Percentiles rank a stretch among this genome's conserved stretches.
Conservation (phyloP, 2,329 filamentous ascomycete species). For the Trichoderma cornu-damae region DNA sequence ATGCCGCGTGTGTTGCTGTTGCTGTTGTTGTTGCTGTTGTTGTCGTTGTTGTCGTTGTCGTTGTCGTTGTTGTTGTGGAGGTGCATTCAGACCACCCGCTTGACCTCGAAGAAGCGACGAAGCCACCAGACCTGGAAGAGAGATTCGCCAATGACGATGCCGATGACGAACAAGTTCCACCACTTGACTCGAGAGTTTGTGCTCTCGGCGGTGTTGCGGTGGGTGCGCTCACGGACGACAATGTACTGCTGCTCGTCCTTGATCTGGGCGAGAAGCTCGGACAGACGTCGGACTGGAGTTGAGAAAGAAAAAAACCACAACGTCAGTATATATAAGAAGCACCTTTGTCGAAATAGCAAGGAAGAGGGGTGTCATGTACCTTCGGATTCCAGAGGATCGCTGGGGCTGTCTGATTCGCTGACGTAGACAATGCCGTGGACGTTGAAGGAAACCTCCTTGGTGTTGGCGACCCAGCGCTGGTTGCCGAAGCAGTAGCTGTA, state of each 20-base stretch:
- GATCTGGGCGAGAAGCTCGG: constrained; percentile 81
- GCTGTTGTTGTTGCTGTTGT: too few species aligned
- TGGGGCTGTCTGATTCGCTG: constrained; percentile 73
- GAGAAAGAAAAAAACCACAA: neutral
- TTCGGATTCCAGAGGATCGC: constrained; percentile 87
- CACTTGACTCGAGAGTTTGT: constrained; percentile 97
- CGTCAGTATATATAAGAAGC: neutral
- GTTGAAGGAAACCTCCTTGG: constrained; percentile 98
- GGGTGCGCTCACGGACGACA: constrained; percentile 86
- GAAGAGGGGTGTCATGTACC: constrained; percentile 47
- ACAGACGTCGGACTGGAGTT: constrained; percentile 66
- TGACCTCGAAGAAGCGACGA: constrained; percentile 93
- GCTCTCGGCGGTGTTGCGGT: constrained; percentile 97
- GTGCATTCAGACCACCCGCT: constrained; percentile 53
- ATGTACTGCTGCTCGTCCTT: constrained; percentile 99
- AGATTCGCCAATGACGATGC: constrained; percentile 82
- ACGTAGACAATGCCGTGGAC: constrained; percentile 98
- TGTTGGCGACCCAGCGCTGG: constrained; percentile 93
- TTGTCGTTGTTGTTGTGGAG: neutral
- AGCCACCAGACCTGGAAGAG: constrained; percentile 99
- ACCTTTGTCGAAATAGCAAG: constrained; percentile 16
- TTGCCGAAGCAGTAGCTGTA: constrained; percentile 99
- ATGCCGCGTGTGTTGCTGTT: too few species aligned
- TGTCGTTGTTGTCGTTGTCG: too few species aligned
- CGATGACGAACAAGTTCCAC: constrained; percentile 98